Conservation (phyloP, 805 yeast genomes). For the Candida michaelii region DNA sequence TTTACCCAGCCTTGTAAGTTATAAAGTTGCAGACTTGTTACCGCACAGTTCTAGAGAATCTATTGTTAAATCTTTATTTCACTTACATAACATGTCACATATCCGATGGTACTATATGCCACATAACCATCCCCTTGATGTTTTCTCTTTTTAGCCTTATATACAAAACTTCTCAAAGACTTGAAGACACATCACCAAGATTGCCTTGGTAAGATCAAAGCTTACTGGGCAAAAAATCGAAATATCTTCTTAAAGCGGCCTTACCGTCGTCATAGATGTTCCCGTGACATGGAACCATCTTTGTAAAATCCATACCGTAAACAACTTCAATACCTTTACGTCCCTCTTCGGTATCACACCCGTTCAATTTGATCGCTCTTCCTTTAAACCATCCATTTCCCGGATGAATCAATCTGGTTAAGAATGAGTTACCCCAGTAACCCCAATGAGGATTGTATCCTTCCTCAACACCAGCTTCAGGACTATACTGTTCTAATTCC, state of each 20-base stretch:
- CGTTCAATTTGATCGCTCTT: background rate
- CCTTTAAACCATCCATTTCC: constrained; percentile 13
- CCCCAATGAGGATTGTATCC: constrained; percentile 46
- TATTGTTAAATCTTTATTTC: too few species aligned
- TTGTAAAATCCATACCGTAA: constrained; percentile 44
- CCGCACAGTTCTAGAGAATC: too few species aligned
- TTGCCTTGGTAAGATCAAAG: background rate
- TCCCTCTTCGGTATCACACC: constrained; percentile 1
- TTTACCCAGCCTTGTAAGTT: too few species aligned
- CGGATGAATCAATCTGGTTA: constrained; percentile 42
- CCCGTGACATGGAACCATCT: constrained; percentile 59
- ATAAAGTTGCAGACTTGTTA: too few species aligned
- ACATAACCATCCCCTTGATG: too few species aligned
- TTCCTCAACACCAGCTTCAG: constrained; percentile 44
- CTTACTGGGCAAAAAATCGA: constrained; percentile 4
- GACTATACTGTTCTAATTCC: constrained; percentile 40
- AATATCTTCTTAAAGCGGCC: constrained; percentile 18
- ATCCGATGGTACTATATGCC: too few species aligned
- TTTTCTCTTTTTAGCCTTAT: too few species aligned
- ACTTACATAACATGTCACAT: too few species aligned
- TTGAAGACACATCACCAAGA: too few species aligned
- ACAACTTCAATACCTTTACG: constrained; percentile 26
- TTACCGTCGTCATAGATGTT: constrained; percentile 43
- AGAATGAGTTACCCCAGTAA: constrained; percentile 33
- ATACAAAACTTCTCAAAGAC: too few species aligned